These are phyloP conservation scores for Leccinum rimulosum DNA, from an alignment of 768 basidiomycete species.

Conservation along the genomic window DNA sequence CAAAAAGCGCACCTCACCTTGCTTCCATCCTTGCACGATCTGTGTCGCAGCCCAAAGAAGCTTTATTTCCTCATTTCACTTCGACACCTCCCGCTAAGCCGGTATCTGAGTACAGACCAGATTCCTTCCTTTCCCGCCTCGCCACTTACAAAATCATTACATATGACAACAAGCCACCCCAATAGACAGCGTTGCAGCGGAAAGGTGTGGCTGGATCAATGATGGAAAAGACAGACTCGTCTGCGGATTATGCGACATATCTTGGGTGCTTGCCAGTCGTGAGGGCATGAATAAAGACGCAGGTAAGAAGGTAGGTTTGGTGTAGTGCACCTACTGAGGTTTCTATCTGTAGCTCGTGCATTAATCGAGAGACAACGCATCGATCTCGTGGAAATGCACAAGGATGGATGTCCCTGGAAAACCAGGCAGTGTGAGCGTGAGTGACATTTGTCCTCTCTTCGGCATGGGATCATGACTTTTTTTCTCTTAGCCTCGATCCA, in stretches of 20 bases:
- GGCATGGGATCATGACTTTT: conserved; percentile 1
- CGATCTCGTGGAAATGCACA: conserved; percentile 68
- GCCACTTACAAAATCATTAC: conserved; percentile 77
- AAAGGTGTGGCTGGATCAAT: conserved; percentile 82
- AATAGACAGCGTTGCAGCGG: conserved; percentile 77
- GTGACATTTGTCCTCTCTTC: conserved; percentile 19
- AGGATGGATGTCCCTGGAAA: conserved; percentile 84
- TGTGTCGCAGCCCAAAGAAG: conserved; percentile 50
- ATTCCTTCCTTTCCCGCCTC: conserved; percentile 71
- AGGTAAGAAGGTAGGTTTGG: conserved; percentile 52
- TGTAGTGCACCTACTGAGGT: conserved; percentile 13
- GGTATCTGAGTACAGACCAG: conserved; percentile 65
- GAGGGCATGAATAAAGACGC: conserved; percentile 76
- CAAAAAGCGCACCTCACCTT: conserved; percentile 66
- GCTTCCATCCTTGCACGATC: conserved; percentile 70
- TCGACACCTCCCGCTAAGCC: conserved; percentile 23
- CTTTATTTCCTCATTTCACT: conserved; percentile 43
- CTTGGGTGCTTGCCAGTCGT: conserved; percentile 70
- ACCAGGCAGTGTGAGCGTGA: conserved; percentile 75
- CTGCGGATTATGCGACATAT: conserved; percentile 66
- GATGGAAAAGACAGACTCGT: conserved; percentile 78
- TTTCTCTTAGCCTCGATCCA: conserved; percentile 57
- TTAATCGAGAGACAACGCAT: conserved; percentile 71
- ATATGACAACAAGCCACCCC: conserved; percentile 72
- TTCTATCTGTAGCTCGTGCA: conserved; percentile 48